Evolutionary conservation across 2,329 filamentous ascomycete species (phyloP), one percentile per base, ranked within the genome.

Genomic region (Paecilomyces variotii): DNA sequence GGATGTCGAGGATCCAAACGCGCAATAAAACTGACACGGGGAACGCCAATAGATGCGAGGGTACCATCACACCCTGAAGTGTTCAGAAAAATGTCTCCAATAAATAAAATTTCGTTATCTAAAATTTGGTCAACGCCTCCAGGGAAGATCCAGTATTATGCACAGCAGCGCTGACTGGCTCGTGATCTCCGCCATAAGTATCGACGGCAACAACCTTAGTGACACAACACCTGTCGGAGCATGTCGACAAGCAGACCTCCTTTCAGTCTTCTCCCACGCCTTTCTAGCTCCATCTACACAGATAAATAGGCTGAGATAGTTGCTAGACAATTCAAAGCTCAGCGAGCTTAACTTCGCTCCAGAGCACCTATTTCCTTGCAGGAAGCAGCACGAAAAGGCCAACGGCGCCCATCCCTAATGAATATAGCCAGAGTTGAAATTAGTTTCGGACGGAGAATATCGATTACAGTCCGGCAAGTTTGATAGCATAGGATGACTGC

Each of bases 161-260:
- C 7, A 77, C 56, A 0, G 63, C 64, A 25, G 65, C 60, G 65
- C 68, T 11, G 65, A 58, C 7, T 62, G 59, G 52, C 64, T 70
- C 4, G 72, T 69, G 60, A 19, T 19, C 19, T 19, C 19, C 19
- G 19, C 19, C 19, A 19, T 19, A 19, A 19, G 19, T 19, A 60
- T 82, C 80, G 6, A 80, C 72, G 4, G 74, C 79, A 9, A 82
- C 75, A 55, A 82, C 9, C 6, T 52, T 62, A 26, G 62, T 55
- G 2, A 65, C 65, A 1, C 19, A 19, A 1, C 19, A 19, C 19
- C 19, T 19, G 19, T 19, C 19, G 19, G 19, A 19, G 19, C 19
- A 19, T 19, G 19, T 19, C 19, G 1, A 19, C 19, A 19, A 19
- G 19, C 19, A 19, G 19, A 19, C 19, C 19, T 19, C 19, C 19